phyloP scores from a whole-genome alignment of 768 basidiomycete genomes.

The Coprinopsis marcescibilis region DNA sequence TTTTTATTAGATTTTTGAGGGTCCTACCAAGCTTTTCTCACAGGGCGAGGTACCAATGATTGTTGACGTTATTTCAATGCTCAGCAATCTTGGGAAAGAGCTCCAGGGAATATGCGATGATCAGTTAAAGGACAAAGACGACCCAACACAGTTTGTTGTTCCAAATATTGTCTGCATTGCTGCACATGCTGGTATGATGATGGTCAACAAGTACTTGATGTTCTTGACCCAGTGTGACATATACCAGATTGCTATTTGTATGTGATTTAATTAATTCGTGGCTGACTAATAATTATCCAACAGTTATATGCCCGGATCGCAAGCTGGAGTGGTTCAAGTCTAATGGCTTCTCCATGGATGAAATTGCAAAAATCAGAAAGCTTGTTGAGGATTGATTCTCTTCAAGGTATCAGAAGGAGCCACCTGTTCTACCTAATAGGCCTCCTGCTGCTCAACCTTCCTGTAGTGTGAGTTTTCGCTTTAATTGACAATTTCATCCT shows the following conservation, averaged over 20 bases:
- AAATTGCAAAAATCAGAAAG: constrained; percentile 8
- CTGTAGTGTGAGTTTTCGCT: too few relatives aligned
- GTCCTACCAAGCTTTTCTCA: constrained; percentile 19
- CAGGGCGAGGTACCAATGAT: constrained; percentile 15
- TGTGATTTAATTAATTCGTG: not conserved
- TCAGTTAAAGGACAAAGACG: constrained; percentile 9
- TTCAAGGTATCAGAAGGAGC: constrained; percentile 4
- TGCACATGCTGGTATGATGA: constrained; percentile 11
- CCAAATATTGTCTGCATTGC: constrained; percentile 10
- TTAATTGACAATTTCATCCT: too few relatives aligned
- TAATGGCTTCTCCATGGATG: not conserved
- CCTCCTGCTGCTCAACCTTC: too few relatives aligned
- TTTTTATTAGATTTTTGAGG: constrained; percentile 19
- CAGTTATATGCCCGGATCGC: constrained; percentile 19
- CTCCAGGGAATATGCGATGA: constrained; percentile 7
- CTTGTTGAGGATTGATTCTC: constrained; percentile 12
- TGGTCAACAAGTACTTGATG: constrained; percentile 15
- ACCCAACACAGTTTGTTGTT: constrained; percentile 1
- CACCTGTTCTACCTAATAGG: not conserved
- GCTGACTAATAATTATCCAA: not conserved
- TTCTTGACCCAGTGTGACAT: constrained; percentile 11
- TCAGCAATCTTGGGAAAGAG: too few relatives aligned
- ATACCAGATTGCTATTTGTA: constrained; percentile 16
- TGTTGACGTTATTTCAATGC: constrained; percentile 16
- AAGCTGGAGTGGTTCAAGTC: constrained; percentile 17